Conservation (phyloP, 176 grass and related monocot genomes). For the Zizania latifolia region DNA sequence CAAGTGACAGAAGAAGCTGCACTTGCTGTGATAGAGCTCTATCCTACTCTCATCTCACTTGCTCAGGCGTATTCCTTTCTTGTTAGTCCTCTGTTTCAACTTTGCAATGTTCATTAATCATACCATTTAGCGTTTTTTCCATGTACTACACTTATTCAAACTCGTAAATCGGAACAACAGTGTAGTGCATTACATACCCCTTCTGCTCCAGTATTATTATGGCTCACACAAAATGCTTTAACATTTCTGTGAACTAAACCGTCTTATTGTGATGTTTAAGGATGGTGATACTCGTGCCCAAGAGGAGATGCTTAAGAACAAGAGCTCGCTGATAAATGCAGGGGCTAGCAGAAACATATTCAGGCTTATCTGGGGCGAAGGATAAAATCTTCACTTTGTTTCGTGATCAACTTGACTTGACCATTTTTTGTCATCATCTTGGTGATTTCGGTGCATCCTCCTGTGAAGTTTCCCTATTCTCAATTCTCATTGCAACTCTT, state of each 20-base stretch:
- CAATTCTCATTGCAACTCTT: not conserved
- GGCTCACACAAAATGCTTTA: not conserved
- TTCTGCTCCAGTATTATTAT: not conserved
- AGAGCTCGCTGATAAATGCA: conserved; percentile 37
- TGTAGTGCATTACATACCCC: not conserved
- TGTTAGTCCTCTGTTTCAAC: conserved; percentile 34
- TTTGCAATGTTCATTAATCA: not conserved
- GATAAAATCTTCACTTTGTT: not conserved
- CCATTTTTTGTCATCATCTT: too few relatives aligned
- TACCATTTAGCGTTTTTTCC: not conserved
- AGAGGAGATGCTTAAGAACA: conserved; percentile 67
- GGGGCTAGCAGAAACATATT: conserved; percentile 73
- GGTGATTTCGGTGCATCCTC: not conserved
- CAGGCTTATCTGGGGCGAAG: conserved; percentile 47
- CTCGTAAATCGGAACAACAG: not conserved
- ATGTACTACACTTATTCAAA: not conserved
- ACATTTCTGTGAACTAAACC: not conserved
- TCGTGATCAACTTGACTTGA: not conserved
- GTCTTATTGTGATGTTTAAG: conserved; percentile 32
- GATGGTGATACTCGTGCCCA: conserved; percentile 55
- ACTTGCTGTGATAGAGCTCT: conserved; percentile 51
- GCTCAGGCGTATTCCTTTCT: conserved; percentile 51
- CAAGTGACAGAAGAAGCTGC: conserved; percentile 76
- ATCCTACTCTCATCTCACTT: conserved; percentile 57
- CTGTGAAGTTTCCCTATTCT: not conserved